These are phyloP conservation scores for Hypoxylon subgilvum DNA, from an alignment of 495 filamentous ascomycete species.

Conservation along the genomic window DNA sequence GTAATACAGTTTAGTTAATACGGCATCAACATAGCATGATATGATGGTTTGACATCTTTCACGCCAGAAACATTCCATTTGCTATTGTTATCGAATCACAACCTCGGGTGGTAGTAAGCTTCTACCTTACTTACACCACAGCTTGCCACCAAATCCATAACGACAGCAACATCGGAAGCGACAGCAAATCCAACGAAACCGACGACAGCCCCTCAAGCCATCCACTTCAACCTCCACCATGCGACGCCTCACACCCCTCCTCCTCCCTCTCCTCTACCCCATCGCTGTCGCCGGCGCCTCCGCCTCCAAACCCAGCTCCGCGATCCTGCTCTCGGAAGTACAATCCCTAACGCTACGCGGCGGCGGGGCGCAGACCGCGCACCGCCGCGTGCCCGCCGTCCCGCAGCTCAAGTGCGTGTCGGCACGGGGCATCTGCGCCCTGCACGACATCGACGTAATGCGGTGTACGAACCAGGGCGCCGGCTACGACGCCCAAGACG, in stretches of 20 bases:
- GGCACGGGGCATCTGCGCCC: conserved; percentile 60
- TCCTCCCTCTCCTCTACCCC: conserved; percentile 48
- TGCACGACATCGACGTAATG: conserved; percentile 79
- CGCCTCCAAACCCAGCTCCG: conserved; percentile 51
- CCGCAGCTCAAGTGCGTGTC: conserved; percentile 86
- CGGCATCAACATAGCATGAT: not conserved
- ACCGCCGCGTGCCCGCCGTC: conserved; percentile 77
- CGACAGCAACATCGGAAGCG: too few species aligned
- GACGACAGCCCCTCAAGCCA: not conserved
- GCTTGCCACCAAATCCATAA: too few species aligned
- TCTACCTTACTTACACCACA: not conserved
- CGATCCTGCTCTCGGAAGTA: conserved; percentile 77
- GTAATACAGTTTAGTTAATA: not conserved
- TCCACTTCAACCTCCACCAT: not conserved
- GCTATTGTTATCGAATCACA: not conserved
- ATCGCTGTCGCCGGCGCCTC: conserved; percentile 33
- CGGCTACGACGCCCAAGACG: conserved; percentile 70
- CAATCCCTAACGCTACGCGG: conserved; percentile 76
- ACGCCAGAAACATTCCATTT: not conserved
- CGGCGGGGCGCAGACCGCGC: conserved; percentile 63
- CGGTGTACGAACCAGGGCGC: conserved; percentile 85
- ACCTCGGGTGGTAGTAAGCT: not conserved
- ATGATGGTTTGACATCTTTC: not conserved
- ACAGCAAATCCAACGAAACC: not conserved
- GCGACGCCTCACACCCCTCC: conserved; percentile 18